Conservation (phyloP, 441 rosid species). For the Populus trichocarpa region DNA sequence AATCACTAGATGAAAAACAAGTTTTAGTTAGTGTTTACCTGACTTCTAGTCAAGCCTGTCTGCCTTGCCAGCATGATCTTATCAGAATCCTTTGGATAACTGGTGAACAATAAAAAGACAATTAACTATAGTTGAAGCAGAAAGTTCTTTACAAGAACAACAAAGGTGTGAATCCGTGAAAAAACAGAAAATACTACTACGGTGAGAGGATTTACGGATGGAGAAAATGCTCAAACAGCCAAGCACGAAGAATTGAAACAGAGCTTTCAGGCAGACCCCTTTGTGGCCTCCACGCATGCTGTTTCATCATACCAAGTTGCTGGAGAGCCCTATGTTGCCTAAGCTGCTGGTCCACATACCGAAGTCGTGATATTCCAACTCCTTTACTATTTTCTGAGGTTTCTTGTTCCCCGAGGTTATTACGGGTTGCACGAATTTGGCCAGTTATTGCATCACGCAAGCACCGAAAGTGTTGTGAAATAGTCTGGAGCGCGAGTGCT, state of each 20-base stretch:
- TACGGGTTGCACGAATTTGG: slow-evolving; percentile 59
- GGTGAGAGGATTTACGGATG: slow-evolving; percentile 65
- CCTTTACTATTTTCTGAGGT: slow-evolving; percentile 56
- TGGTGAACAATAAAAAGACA: slow-evolving; percentile 25
- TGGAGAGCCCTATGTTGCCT: slow-evolving; percentile 90
- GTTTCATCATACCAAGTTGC: slow-evolving; percentile 88
- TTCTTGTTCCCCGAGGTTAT: slow-evolving; percentile 84
- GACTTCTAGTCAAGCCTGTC: slow-evolving; percentile 93
- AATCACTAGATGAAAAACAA: neutral
- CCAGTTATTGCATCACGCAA: slow-evolving; percentile 73
- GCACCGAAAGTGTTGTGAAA: slow-evolving; percentile 92
- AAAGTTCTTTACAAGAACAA: neutral
- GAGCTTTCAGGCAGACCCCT: slow-evolving; percentile 95
- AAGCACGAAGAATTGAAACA: slow-evolving; percentile 88
- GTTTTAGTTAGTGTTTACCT: slow-evolving; percentile 42
- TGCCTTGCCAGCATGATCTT: slow-evolving; percentile 95
- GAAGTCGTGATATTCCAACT: slow-evolving; percentile 69
- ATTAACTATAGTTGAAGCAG: neutral
- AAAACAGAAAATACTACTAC: slow-evolving; percentile 4
- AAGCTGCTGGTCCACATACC: slow-evolving; percentile 93
- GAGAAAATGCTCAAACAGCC: slow-evolving; percentile 99
- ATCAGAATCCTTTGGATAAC: slow-evolving; percentile 96
- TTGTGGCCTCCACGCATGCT: slow-evolving; percentile 93
- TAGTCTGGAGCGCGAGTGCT: slow-evolving; percentile 85
- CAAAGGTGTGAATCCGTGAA: neutral